Evolutionary conservation across 1,284 basidiomycete genomes (phyloP), one percentile per base, ranked within the genome.

Genomic region (Pyrrhoderma lamaoense): DNA sequence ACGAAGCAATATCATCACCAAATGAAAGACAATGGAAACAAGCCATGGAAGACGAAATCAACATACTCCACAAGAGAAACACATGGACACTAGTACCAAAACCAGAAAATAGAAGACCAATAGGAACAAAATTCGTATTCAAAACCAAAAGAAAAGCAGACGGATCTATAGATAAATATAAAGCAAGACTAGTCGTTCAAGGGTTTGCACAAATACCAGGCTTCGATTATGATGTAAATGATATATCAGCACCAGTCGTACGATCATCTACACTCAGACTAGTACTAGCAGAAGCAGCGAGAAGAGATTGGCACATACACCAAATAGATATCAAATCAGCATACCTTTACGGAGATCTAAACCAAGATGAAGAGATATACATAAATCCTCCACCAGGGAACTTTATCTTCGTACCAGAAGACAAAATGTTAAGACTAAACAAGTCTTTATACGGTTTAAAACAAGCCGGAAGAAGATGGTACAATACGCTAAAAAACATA

Each of bases 131-230:
- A 25, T 44, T 44, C 22, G 42, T 44, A 19, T 44, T 4, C 19
- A 44, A 44, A 23, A 44, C 42, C 7, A 44, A 44, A 25, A 16
- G 42, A n/a, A n/a, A 19, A 44, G 42, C 42, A 18, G 23, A 44
- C 22, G 42, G 42, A 18, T 3, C 7, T 9, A 44, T 44, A 19
- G 42, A 44, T n/a, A 44, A 22, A 44, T 44, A 4, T 23, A 44
- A 44, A 44, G 42, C 42, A 44, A 44, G 42, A 44, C 19, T 44
- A 40, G 67, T 74, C 0, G 73, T 69, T 0, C 63, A 67, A 39
- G 75, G 74, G 1, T 76, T 70, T 60, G 59, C 59, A 0, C 76
- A 78, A 56, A 52, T 61, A 0, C 59, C 60, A 2, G 67, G 72
- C 0, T 42, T 71, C 1, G 68, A 77, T 53, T 76, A 69, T 54